Conservation (phyloP, 192 early-diverging fungal species). For the Linnemannia exigua region DNA sequence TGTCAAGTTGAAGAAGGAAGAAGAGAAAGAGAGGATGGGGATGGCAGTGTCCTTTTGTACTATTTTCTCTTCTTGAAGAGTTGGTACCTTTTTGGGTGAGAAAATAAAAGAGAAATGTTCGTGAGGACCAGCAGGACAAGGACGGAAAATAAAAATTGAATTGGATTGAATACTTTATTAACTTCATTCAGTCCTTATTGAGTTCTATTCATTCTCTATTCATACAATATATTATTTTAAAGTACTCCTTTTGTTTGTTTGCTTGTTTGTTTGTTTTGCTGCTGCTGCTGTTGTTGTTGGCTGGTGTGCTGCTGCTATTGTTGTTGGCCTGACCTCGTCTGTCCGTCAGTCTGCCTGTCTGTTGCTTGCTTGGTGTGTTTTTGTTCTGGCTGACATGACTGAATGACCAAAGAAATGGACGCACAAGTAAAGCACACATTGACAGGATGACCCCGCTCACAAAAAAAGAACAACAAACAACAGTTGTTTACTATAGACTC, state of each 20-base stretch:
- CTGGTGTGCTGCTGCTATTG: no score
- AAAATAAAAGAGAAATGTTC: background rate
- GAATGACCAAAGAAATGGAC: no score
- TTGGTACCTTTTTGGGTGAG: background rate
- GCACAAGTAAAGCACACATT: background rate
- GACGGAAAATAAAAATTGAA: constrained; percentile 10
- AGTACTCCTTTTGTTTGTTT: background rate
- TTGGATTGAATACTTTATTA: background rate
- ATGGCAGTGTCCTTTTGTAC: constrained; percentile 11
- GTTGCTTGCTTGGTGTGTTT: background rate
- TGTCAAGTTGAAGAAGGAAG: background rate
- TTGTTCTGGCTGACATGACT: background rate
- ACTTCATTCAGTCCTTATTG: background rate
- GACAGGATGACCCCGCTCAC: background rate
- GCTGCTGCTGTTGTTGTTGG: no score
- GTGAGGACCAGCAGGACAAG: no score
- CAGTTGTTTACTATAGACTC: background rate
- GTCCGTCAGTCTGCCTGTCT: background rate
- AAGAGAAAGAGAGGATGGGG: background rate
- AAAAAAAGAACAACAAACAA: background rate
- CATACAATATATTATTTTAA: background rate
- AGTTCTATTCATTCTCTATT: background rate
- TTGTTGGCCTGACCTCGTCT: constrained; percentile 1
- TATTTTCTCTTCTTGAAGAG: background rate
- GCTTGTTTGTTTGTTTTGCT: background rate